Percentiles rank a stretch among this genome's conserved stretches.
phyloP scores from a whole-genome alignment of 1,284 basidiomycete species.

The Austroboletus niveus region DNA sequence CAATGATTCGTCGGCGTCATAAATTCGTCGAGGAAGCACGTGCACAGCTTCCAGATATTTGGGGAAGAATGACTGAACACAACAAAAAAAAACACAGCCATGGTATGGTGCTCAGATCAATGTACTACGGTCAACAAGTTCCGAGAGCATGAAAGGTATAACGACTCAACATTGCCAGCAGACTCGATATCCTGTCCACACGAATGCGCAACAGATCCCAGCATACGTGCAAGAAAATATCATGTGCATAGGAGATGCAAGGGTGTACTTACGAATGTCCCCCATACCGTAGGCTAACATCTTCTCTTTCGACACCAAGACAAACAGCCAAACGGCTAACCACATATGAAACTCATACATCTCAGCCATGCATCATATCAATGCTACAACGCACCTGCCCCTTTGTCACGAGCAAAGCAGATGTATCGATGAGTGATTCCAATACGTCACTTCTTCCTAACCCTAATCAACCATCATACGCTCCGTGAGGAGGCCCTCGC shows the following conservation, averaged over 20 bases:
- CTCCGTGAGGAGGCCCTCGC: constrained; percentile 78
- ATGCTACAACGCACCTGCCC: constrained; percentile 44
- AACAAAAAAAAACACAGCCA: not conserved
- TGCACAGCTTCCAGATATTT: not conserved
- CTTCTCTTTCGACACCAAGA: constrained; percentile 13
- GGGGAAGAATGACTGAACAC: not conserved
- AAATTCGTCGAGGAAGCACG: no score
- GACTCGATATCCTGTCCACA: constrained; percentile 3
- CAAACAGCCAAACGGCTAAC: constrained; percentile 18
- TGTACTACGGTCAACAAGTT: constrained; percentile 21
- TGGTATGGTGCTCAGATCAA: constrained; percentile 19
- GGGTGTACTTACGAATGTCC: constrained; percentile 32
- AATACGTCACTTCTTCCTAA: constrained; percentile 12
- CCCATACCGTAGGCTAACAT: constrained; percentile 14
- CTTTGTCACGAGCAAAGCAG: constrained; percentile 25
- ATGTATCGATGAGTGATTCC: constrained; percentile 26
- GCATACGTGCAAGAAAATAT: constrained; percentile 30
- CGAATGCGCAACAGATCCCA: constrained; percentile 3
- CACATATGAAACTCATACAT: constrained; percentile 21
- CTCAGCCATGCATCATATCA: constrained; percentile 29
- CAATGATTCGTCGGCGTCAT: no score
- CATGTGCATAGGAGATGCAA: constrained; percentile 24
- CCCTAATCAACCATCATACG: constrained; percentile 68
- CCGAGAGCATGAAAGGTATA: constrained; percentile 15
- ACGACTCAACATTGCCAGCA: constrained; percentile 24